Conservation (phyloP, 169 alveolate genomes). For the Plasmodium yoelii region DNA sequence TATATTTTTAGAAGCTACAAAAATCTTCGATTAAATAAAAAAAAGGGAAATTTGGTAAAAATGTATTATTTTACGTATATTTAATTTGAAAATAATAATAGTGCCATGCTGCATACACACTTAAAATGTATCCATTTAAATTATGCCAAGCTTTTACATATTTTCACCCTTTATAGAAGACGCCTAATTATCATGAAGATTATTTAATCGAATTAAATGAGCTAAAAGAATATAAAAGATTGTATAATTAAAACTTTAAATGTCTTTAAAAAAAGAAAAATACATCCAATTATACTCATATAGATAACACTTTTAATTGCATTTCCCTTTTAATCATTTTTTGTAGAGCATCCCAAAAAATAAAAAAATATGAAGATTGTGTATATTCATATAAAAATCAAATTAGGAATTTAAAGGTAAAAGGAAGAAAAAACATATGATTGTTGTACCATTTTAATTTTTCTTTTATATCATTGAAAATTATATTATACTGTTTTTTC, state of each 20-base stretch:
- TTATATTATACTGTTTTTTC: background rate
- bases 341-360: slow-evolving; percentile 31
- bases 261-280: slow-evolving; percentile 5
- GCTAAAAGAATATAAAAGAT: slow-evolving; percentile 60
- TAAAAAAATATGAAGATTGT: slow-evolving; percentile 51
- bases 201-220: slow-evolving; percentile 42
- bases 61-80: slow-evolving; percentile 6
- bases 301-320: background rate
- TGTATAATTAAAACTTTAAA: slow-evolving; percentile 56
- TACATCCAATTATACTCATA: background rate
- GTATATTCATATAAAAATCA: slow-evolving; percentile 61
- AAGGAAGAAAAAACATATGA: background rate
- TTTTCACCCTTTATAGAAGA: background rate
- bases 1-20: slow-evolving; percentile 12
- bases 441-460: slow-evolving; percentile 14
- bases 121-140: background rate
- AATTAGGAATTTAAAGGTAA: slow-evolving; percentile 67
- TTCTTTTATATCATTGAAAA: background rate
- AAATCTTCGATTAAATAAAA: slow-evolving; percentile 16
- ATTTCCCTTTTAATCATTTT: slow-evolving; percentile 1
- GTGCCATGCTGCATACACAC: background rate
- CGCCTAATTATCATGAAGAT: slow-evolving; percentile 10
- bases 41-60: slow-evolving; percentile 8
- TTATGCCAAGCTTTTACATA: no score
- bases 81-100: background rate